These are phyloP conservation scores for Nakataea oryzae DNA, from an alignment of 2,329 filamentous ascomycete species.

Conservation along the genomic window DNA sequence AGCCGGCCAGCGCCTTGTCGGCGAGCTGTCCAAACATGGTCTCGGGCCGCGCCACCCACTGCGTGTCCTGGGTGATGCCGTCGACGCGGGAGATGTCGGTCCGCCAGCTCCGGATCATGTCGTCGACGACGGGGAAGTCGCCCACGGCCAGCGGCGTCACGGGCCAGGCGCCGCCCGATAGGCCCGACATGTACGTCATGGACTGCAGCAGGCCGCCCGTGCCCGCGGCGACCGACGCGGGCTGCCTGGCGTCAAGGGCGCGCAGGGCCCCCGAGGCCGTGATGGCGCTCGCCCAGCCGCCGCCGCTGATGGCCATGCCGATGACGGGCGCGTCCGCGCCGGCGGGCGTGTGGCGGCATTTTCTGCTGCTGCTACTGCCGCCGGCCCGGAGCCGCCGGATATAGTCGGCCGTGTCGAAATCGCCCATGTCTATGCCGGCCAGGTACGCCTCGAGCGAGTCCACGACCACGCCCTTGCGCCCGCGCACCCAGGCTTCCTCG, in stretches of 20 bases:
- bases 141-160: neutral
- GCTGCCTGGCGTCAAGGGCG: neutral
- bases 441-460: neutral
- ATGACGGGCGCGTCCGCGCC: neutral
- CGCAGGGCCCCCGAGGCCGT: neutral
- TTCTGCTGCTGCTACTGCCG: neutral
- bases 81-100: neutral
- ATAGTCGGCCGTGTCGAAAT: neutral
- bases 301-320: neutral
- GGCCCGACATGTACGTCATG: neutral
- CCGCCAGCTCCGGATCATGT: neutral
- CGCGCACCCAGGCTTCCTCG: neutral
- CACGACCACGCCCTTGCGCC: neutral
- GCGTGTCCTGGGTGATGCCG: neutral
- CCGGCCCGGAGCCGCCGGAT: neutral
- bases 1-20: neutral
- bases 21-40: neutral
- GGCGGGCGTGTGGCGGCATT: neutral
- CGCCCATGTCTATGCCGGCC: neutral
- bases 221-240: neutral
- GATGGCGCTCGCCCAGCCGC: neutral
- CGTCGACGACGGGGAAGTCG: neutral
- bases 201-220: neutral
- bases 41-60: neutral
- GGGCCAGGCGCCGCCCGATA: neutral